phyloP scores from a whole-genome alignment of 2,329 filamentous ascomycete genomes.

The Xylaria sp. region DNA sequence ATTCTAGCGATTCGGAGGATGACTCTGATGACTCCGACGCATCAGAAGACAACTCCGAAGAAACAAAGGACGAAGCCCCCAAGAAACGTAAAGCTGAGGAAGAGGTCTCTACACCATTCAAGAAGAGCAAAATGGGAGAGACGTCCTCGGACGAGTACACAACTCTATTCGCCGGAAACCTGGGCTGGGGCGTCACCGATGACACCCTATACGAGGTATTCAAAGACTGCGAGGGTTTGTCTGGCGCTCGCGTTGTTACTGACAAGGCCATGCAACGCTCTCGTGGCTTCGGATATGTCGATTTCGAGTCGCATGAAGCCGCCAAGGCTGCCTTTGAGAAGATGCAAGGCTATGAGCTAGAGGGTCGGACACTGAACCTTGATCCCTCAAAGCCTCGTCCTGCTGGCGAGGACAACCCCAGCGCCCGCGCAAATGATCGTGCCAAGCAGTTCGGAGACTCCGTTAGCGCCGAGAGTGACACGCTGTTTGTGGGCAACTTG shows the following conservation, averaged over 20 bases:
- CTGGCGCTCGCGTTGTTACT: slow-evolving; percentile 81
- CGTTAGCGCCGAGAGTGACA: slow-evolving; percentile 82
- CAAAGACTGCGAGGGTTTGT: slow-evolving; percentile 78
- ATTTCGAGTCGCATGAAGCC: slow-evolving; percentile 76
- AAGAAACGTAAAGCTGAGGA: slow-evolving; percentile 58
- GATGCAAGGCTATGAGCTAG: slow-evolving; percentile 79
- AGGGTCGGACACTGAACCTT: slow-evolving; percentile 79
- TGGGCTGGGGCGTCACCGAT: slow-evolving; percentile 92
- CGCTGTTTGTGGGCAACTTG: slow-evolving; percentile 91
- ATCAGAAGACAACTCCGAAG: slow-evolving; percentile 49
- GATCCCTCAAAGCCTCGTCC: slow-evolving; percentile 79
- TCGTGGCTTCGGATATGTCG: slow-evolving; percentile 93
- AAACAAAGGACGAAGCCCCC: slow-evolving; percentile 39
- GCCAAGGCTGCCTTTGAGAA: slow-evolving; percentile 77
- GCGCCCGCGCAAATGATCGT: slow-evolving; percentile 70
- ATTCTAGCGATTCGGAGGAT: slow-evolving; percentile 28
- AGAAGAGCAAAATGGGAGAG: slow-evolving; percentile 46
- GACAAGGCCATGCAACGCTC: slow-evolving; percentile 84
- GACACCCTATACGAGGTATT: slow-evolving; percentile 84
- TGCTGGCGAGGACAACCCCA: slow-evolving; percentile 61
- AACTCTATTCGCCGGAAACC: slow-evolving; percentile 89
- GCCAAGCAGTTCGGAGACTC: slow-evolving; percentile 80
- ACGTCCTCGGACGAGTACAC: slow-evolving; percentile 58
- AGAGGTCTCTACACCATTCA: slow-evolving; percentile 37
- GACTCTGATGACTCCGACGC: slow-evolving; percentile 15